Base-by-base conservation (phyloP, 768 basidiomycete genomes). In the Phlegmacium glaucopus region DNA sequence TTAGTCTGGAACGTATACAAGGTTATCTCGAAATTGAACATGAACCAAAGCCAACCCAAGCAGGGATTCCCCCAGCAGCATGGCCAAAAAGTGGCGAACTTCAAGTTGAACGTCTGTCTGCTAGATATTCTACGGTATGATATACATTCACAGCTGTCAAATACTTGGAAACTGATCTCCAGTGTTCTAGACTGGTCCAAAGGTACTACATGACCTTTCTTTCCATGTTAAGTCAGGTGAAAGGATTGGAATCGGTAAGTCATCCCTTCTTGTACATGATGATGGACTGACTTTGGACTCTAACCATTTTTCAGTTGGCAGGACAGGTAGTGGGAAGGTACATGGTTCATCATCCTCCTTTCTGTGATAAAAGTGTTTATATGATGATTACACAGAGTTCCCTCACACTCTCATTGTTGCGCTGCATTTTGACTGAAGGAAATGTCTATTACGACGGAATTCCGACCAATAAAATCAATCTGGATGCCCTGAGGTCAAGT, bases 11-110 rank as follows among this genome's bases (percentile, higher is more conserved):
- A 57, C 85, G 92, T 45, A 83, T 93, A 2, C 78, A 86, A 48
- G 83, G 58, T 0, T 85, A 82, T 57, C 57, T 83, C 15, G 58
- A 69, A 18, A 81, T 83, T 49, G 82, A 83, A 34, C 78, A 80
- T 45, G 82, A 86, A 57, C 72, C 72, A 2, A 62, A 67, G 47
- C 46, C 70, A 1, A 69, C 69, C 0, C 51, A 61, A 11, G 54
- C 58, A 6, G 77, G 77, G 16, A 64, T 65, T 22, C 85, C 84
- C 2, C 83, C 85, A 0, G 83, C 84, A 2, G 74, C 80, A 44
- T 87, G 85, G 84, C 84, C 85, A 0, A 68, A 77, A 3, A 78
- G 74, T 16, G 84, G 84, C 7, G 66, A 74, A 15, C 69, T 86
- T 27, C 64, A 67, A 4, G 76, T 79, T 2, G 76, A 83, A 37